These are phyloP conservation scores for thale cress (Arabidopsis thaliana) DNA, from an alignment of 345 rosid species.

Conservation along the genomic window TAIR10.1 NC_003070.9:24870501-24871000, in stretches of 20 bases:
- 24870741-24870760: slow-evolving; percentile 38
- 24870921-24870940: no score
- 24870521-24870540: slow-evolving; percentile 29
- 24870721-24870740: slow-evolving; percentile 37
- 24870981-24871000: no score
- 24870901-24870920: no score
- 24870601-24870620: slow-evolving; percentile 28
- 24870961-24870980: no score
- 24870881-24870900: neutral
- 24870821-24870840: slow-evolving; percentile 5
- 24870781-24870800: slow-evolving; percentile 7
- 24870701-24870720: neutral
- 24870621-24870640: slow-evolving; percentile 12
- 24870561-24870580: slow-evolving; percentile 14
- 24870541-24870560: neutral
- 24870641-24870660: neutral
- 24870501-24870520: slow-evolving; percentile 34
- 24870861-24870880: neutral
- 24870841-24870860: slow-evolving; percentile 14
- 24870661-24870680: neutral
- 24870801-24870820: neutral
- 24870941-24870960: no score
- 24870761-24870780: slow-evolving; percentile 39
- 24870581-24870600: slow-evolving; percentile 15
- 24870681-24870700: neutral